phyloP scores from a whole-genome alignment of 805 yeast species.

The Metschnikowia continentalis region DNA sequence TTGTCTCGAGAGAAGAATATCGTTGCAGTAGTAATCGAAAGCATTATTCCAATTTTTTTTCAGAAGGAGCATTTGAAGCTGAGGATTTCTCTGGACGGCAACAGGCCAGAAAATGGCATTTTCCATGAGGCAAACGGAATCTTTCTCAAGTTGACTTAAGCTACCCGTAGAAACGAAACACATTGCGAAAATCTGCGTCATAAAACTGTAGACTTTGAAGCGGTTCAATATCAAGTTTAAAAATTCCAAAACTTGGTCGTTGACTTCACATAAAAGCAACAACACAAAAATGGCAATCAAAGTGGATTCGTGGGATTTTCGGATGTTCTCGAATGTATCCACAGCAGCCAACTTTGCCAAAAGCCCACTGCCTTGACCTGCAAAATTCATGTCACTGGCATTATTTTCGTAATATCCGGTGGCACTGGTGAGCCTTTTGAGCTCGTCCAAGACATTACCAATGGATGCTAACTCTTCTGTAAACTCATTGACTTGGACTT shows the following conservation, averaged over 20 bases:
- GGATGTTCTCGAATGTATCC: conserved; percentile 27
- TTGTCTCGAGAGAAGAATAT: conserved; percentile 8
- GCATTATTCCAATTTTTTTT: conserved; percentile 20
- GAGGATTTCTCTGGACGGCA: conserved; percentile 19
- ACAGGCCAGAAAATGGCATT: conserved; percentile 31
- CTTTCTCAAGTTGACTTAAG: conserved; percentile 14
- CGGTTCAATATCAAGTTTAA: conserved; percentile 22
- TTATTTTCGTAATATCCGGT: conserved; percentile 2
- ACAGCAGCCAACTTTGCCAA: conserved; percentile 24
- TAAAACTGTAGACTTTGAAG: conserved; percentile 24
- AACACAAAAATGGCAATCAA: conserved; percentile 28
- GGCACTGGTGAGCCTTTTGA: conserved; percentile 21
- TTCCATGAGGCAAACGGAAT: conserved; percentile 17
- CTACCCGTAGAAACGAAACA: conserved; percentile 18
- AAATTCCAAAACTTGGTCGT: conserved; percentile 23
- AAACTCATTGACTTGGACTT: conserved; percentile 19
- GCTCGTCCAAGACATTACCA: conserved; percentile 23
- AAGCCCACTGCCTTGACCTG: conserved; percentile 18
- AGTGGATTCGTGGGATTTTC: conserved; percentile 25
- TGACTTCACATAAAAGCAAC: conserved; percentile 31
- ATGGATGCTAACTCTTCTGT: conserved; percentile 23
- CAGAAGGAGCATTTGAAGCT: conserved; percentile 18
- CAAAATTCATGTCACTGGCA: not conserved
- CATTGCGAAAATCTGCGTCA: conserved; percentile 25
- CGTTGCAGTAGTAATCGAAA: conserved; percentile 24